Evolutionary conservation across 192 early-diverging fungal species (phyloP), one percentile per base, ranked within the genome.

Genomic region (Spizellomyces punctatus): DNA sequence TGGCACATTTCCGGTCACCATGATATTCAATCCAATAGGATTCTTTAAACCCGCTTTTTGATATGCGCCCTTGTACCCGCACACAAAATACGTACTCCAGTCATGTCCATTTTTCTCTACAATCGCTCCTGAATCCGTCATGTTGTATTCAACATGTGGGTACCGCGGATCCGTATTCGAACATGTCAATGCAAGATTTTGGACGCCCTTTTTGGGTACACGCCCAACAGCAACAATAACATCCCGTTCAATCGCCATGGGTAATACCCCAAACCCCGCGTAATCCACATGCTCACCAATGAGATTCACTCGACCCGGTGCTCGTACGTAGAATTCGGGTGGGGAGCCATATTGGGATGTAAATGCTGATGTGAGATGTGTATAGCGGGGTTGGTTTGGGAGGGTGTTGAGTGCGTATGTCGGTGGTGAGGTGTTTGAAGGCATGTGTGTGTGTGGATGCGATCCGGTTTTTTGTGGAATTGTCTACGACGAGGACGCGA

Each of bases 221-320:
- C 21, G 27, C n/a, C 76, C 56, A 14, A 78, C 81, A 19, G 72
- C 60, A 48, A 91, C 86, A n/a, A 91, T 71, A 10, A 88, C 78
- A 74, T 91, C 91, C 46, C 92, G 85, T 50, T 91, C 92, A 70
- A 98, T 91, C 47, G 95, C 96, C 95, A 96, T 96, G 45, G 96
- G 96, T 21, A 98, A 85, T 14, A 98, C 96, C 16, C 92, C 92
- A 67, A 91, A 93, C 1, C 61, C 48, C 8, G 63, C 19, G 82
- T 96, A 96, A 82, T 98, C 96, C 57, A 98, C 92, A 76, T 98
- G 96, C 75, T 98, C 96, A 46, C 95, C 96, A 75, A 98, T 98
- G 44, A 98, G 82, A 82, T 98, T 98, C 43, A 96, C 94, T n/a
- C 95, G 86, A 46, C 96, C 96, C 5, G 96, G 95, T 5, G 92